Evolutionary conservation across 176 grass and related monocot genomes (phyloP).

Genomic region (Oryza meridionalis): DNA sequence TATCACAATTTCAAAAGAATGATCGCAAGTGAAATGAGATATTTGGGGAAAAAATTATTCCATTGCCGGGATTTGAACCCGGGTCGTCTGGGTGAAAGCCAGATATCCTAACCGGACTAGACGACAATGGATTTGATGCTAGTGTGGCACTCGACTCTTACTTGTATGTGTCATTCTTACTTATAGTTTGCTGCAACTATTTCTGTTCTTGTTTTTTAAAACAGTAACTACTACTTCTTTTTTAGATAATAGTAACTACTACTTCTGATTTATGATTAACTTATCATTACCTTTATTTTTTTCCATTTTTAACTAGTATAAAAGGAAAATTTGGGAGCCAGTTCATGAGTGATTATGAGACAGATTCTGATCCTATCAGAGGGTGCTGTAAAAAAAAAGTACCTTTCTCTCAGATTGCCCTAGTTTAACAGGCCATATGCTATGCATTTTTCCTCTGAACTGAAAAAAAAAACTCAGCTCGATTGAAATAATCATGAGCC

Average conservation of each 20-base stretch:
- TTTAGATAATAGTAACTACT: no score
- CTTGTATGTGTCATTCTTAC: no score
- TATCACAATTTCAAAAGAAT: no score
- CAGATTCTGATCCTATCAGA: not conserved
- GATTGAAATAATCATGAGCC: not conserved
- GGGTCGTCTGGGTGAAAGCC: constrained; percentile 93
- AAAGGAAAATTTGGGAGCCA: not conserved
- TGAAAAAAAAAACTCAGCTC: no score
- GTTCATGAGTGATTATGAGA: not conserved
- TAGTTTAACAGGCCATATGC: not conserved
- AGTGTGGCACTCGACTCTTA: not conserved
- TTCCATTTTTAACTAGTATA: not conserved
- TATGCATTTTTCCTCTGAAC: not conserved
- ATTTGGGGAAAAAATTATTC: constrained; percentile 15
- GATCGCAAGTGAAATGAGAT: no score
- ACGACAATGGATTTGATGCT: constrained; percentile 65
- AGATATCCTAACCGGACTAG: constrained; percentile 92
- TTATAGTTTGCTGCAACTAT: no score
- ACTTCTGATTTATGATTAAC: not conserved
- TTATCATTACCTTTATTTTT: not conserved
- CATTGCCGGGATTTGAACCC: constrained; percentile 96
- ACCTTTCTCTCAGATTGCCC: not conserved
- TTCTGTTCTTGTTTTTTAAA: no score
- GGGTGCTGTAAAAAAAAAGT: not conserved
- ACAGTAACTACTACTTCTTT: no score